Evolutionary conservation across 306 rosid genomes (phyloP), one percentile per base, ranked within the genome.

Genomic region (Boehmeria nivea): DNA sequence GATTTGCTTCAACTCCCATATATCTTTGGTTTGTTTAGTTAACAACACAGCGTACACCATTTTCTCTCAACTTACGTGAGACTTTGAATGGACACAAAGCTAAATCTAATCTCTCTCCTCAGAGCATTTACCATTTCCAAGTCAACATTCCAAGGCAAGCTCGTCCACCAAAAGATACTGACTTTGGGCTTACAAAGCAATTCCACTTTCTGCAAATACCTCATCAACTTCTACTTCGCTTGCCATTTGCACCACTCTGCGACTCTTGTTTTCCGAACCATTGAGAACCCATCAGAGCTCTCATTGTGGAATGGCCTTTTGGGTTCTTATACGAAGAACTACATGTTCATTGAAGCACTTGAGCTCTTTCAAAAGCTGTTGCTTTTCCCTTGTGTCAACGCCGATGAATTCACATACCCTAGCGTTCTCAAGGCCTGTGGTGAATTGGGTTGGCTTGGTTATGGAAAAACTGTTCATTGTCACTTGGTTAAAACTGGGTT

Each of bases 401-500:
- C 88, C 43, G 85, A 82, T 76, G 69, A 73, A 69, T 84, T 65
- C 68, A 82, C 90, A 9, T 88, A 72, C 64, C 90, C 96, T 8
- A 78, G 83, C 70, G 79, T 80, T 76, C 72, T 84, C 54, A 84
- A 85, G 78, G 90, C 86, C 3, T 84, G 88, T 23, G 80, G 88
- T 18, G 83, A 80, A 59, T 48, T 78, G 62, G 60, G 78, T 45
- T 63, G 81, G 51, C 40, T 76, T 67, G 22, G 50, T 6, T 67
- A 26, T 39, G 94, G 96, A 33, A 67, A 57, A 60, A 67, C 45
- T 72, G 50, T 82, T 20, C 94, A 88, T 67, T 25, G 70, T 4
- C 60, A 65, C 73, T 70, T 82, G 80, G 20, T 88, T 0, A 88
- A 82, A 81, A 52, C 59, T n/a, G 90, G 84, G 69, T 70, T 61